Evolutionary conservation across 2,329 filamentous ascomycete genomes (phyloP), one percentile per base, ranked within the genome.

Genomic region (Fusarium kyushuense): DNA sequence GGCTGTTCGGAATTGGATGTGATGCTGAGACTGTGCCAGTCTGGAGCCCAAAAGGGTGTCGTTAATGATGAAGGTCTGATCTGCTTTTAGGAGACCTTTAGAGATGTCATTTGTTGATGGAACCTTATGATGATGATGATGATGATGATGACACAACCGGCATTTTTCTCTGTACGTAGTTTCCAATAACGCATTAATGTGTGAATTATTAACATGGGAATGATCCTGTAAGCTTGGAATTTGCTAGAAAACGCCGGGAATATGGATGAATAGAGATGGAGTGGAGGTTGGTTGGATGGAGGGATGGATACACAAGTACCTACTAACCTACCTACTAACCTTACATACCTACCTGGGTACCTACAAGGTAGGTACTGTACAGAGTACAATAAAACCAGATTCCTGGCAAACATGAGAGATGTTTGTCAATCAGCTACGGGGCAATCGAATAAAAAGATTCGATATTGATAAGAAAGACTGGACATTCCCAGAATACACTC

Each of bases 1-100:
- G 43, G 38, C 35, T 41, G 35, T 10, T 27, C 32, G 30, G 35
- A 11, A 36, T 64, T 38, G 43, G 51, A 64, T 53, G 46, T 25
- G 59, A 21, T 42, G 38, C 40, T 56, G 65, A 66, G 60, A 69
- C 65, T 40, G n/a, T 57, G 40, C 29, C 30, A 66, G 33, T 27
- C 27, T 27, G n/a, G n/a, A 30, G 38, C 21, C 17, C 11, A n/a
- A 57, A 47, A 69, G 46, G 60, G 52, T 62, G 65, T 53, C 16
- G 33, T 55, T 49, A 48, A 51, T 54, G 47, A 46, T 51, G 42
- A 51, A 47, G 38, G 41, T 41, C 58, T 52, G 42, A 36, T 29
- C 52, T 32, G 29, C n/a, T 45, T 55, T 47, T 41, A 54, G 23
- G 51, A 47, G 52, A 63, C 52, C 23, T 27, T n/a, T 27, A 17